Conservation (phyloP, 768 basidiomycete genomes). For the Boletus rubropictus region DNA sequence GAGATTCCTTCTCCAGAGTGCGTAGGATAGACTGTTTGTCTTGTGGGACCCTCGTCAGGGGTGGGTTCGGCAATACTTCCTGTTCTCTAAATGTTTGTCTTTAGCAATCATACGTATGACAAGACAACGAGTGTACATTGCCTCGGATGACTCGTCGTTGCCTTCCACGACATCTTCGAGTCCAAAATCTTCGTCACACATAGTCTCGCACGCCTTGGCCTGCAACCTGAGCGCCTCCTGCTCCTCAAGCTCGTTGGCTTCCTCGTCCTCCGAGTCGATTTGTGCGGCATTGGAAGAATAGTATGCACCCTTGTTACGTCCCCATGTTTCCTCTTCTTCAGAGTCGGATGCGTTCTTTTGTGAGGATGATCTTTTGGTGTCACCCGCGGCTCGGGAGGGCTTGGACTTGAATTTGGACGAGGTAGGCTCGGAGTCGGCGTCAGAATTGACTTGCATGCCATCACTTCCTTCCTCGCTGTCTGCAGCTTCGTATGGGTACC, state of each 20-base stretch:
- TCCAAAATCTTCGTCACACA: conserved; percentile 82
- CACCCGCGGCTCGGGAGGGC: conserved; percentile 7
- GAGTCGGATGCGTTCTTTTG: conserved; percentile 14
- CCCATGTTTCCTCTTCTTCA: conserved; percentile 68
- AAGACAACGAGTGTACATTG: conserved; percentile 21
- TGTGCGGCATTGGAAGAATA: conserved; percentile 82
- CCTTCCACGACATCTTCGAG: conserved; percentile 53
- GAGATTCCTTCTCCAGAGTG: conserved; percentile 67
- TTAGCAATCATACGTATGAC: conserved; percentile 5
- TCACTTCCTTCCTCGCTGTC: conserved; percentile 14
- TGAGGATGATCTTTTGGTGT: conserved; percentile 10
- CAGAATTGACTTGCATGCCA: conserved; percentile 21
- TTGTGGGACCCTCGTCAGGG: conserved; percentile 33
- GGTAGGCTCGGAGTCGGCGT: not conserved
- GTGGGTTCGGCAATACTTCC: conserved; percentile 1
- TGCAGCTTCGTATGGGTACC: conserved; percentile 20
- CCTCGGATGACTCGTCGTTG: conserved; percentile 23
- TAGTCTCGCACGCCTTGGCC: conserved; percentile 59
- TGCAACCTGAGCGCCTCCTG: conserved; percentile 81
- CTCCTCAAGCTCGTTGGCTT: conserved; percentile 82
- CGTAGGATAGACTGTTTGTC: conserved; percentile 59
- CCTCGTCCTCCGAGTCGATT: conserved; percentile 82
- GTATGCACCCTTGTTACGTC: conserved; percentile 70
- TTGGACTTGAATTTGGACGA: conserved; percentile 14
- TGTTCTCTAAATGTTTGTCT: conserved; percentile 13